Conservation (phyloP, 306 rosid species). For the Acacia crassicarpa region DNA sequence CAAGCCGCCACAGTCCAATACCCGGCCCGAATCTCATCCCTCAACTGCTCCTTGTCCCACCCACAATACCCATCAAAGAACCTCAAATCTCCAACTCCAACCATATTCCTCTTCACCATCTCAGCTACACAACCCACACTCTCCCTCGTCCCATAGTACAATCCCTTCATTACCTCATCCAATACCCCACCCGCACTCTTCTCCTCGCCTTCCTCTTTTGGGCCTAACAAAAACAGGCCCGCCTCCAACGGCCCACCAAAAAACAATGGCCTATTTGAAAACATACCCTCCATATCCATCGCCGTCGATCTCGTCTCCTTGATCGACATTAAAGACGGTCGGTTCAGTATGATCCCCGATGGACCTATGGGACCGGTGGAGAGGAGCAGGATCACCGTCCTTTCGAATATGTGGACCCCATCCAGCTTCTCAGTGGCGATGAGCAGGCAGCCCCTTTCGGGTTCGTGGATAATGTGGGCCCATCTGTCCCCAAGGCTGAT, state of each 20-base stretch:
- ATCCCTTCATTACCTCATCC: slow-evolving; percentile 81
- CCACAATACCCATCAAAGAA: slow-evolving; percentile 96
- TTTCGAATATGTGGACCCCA: slow-evolving; percentile 85
- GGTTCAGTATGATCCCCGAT: slow-evolving; percentile 71
- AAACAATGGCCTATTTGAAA: slow-evolving; percentile 68
- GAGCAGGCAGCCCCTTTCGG: slow-evolving; percentile 88
- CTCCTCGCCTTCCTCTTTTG: slow-evolving; percentile 48
- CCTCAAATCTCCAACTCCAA: slow-evolving; percentile 67
- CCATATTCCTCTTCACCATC: slow-evolving; percentile 74
- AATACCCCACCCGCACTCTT: slow-evolving; percentile 79
- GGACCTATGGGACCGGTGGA: slow-evolving; percentile 75
- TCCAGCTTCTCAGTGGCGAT: slow-evolving; percentile 78
- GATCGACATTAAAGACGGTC: slow-evolving; percentile 86
- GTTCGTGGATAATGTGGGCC: slow-evolving; percentile 82
- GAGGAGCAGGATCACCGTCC: slow-evolving; percentile 71
- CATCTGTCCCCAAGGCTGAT: slow-evolving; percentile 70
- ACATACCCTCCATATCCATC: slow-evolving; percentile 59
- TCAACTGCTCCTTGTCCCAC: slow-evolving; percentile 78
- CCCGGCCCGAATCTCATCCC: slow-evolving; percentile 63
- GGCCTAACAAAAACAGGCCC: slow-evolving; percentile 69
- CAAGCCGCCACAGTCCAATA: slow-evolving; percentile 95
- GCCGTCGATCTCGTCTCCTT: slow-evolving; percentile 78
- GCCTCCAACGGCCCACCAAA: slow-evolving; percentile 91
- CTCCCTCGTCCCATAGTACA: slow-evolving; percentile 77
- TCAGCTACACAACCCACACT: slow-evolving; percentile 83